These are phyloP conservation scores for Atractiella rhizophila DNA, from an alignment of 768 basidiomycete species.

Conservation along the genomic window DNA sequence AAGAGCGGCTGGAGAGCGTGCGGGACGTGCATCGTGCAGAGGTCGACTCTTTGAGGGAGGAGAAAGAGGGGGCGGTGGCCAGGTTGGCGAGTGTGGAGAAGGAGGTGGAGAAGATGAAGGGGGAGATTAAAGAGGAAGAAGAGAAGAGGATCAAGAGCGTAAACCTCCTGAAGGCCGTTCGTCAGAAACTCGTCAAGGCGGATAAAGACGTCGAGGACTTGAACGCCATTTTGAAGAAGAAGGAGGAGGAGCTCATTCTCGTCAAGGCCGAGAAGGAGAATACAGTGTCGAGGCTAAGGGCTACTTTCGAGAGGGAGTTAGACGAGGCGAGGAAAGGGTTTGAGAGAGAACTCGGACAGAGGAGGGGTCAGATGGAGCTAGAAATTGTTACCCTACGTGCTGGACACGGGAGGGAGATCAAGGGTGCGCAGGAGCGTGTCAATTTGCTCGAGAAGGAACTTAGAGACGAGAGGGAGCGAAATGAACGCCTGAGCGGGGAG, in stretches of 20 bases:
- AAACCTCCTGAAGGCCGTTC: slow-evolving; percentile 71
- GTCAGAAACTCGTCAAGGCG: slow-evolving; percentile 84
- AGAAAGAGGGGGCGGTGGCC: slow-evolving; percentile 42
- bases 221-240: slow-evolving; percentile 2
- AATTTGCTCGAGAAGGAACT: slow-evolving; percentile 43
- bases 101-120: slow-evolving; percentile 27
- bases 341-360: slow-evolving; percentile 44
- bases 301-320: slow-evolving; percentile 15
- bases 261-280: slow-evolving; percentile 16
- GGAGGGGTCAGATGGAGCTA: slow-evolving; percentile 48
- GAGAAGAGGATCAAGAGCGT: slow-evolving; percentile 91
- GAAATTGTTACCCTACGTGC: slow-evolving; percentile 52
- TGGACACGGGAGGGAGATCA: slow-evolving; percentile 40
- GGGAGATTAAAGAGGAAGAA: slow-evolving; percentile 78
- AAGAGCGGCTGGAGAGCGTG: slow-evolving; percentile 54
- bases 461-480: slow-evolving; percentile 44
- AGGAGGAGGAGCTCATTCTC: slow-evolving; percentile 1
- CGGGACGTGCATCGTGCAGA: slow-evolving; percentile 61
- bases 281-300: slow-evolving; percentile 26
- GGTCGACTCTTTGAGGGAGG: slow-evolving; percentile 46
- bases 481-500: slow-evolving; percentile 57
- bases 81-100: slow-evolving; percentile 29
- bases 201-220: slow-evolving; percentile 42
- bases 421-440: slow-evolving; percentile 36
- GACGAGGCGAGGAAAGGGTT: slow-evolving; percentile 19